Percentiles rank a stretch among this genome's conserved stretches.
These are phyloP conservation scores for Microdochium trichocladiopsis DNA, from an alignment of 2,329 filamentous ascomycete species.

Conservation along the genomic window DNA sequence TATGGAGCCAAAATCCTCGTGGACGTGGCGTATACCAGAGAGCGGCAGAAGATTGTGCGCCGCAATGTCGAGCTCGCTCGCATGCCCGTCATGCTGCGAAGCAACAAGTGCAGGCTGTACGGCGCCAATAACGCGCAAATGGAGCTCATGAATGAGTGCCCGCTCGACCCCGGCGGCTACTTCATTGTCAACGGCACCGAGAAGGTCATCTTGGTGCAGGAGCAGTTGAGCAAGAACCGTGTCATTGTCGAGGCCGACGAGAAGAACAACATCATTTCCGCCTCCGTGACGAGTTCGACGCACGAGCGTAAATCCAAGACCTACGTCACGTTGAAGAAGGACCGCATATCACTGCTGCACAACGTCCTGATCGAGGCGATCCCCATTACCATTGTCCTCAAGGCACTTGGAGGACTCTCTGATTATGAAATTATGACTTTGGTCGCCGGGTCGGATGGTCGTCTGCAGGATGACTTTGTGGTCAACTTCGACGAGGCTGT, in stretches of 20 bases:
- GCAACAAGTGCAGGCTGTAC: constrained; percentile 82
- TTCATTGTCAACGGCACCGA: constrained; percentile 97
- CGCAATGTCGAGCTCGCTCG: constrained; percentile 77
- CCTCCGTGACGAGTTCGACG: constrained; percentile 95
- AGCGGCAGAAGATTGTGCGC: constrained; percentile 66
- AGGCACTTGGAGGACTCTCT: constrained; percentile 87
- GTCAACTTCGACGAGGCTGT: constrained; percentile 93
- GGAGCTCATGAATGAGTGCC: constrained; percentile 90
- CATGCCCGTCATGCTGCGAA: constrained; percentile 95
- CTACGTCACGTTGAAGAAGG: constrained; percentile 91
- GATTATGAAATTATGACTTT: constrained; percentile 93
- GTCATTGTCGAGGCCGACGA: constrained; percentile 91
- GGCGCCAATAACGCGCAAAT: constrained; percentile 82
- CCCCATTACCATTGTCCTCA: constrained; percentile 89
- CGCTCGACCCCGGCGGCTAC: constrained; percentile 92
- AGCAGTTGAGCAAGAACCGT: constrained; percentile 98
- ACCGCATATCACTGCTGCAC: constrained; percentile 80
- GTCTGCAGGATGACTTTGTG: constrained; percentile 90
- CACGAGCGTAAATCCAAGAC: constrained; percentile 98
- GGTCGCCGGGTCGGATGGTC: constrained; percentile 77
- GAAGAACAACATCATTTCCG: constrained; percentile 89
- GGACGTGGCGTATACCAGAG: constrained; percentile 84
- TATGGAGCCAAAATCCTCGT: constrained; percentile 93
- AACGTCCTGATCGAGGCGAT: constrained; percentile 90
- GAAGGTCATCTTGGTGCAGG: constrained; percentile 97